Base-by-base conservation (phyloP, 2,329 filamentous ascomycete species). In the Sporothrix mexicana region DNA sequence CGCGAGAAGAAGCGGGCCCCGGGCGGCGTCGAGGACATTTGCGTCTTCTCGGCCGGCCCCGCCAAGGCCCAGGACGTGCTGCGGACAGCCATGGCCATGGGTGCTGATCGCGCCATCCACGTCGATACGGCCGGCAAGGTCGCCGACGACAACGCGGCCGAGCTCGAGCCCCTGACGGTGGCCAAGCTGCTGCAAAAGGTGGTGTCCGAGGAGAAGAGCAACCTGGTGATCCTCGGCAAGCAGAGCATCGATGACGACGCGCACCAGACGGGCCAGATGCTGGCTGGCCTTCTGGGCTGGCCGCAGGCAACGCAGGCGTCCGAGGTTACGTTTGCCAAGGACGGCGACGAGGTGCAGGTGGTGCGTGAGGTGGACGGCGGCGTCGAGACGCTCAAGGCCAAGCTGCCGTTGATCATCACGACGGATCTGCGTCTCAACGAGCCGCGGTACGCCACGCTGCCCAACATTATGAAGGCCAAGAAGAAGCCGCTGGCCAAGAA, bases 381-480 rank as follows among this genome's bases (percentile, higher is more conserved):
- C 77, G 92, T 93, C 51, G 96, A 98, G 88, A 98, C 95, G 75
- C 85, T 99, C 72, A 88, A 87, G 81, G 91, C 93, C 0, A 93
- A 92, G 85, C 84, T 99, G 82, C 96, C 96, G 0, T 91, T 98
- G 90, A 85, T 99, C 70, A 93, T 99, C 78, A 99, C 96, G 74
- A 97, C 96, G 75, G 96, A 99, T 85, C 82, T 99, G 84, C 86
- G 96, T 70, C 85, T 99, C 81, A 99, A 99, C 80, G 94, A 97
- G 88, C 96, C 96, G 74, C 87, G 96, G 76, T 99, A 97, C 82
- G 96, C 95, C 25, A 97, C 90, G 83, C 82, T 99, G 88, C 95
- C 95, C 69, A 98, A 98, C 81, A 98, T 99, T 77, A 99, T 99
- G 96, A 99, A 98, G 91, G 96, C 96, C 70, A 99, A 99, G 92